These are phyloP conservation scores for Penicillium waksmanii DNA, from an alignment of 495 filamentous ascomycete genomes.

Conservation along the genomic window DNA sequence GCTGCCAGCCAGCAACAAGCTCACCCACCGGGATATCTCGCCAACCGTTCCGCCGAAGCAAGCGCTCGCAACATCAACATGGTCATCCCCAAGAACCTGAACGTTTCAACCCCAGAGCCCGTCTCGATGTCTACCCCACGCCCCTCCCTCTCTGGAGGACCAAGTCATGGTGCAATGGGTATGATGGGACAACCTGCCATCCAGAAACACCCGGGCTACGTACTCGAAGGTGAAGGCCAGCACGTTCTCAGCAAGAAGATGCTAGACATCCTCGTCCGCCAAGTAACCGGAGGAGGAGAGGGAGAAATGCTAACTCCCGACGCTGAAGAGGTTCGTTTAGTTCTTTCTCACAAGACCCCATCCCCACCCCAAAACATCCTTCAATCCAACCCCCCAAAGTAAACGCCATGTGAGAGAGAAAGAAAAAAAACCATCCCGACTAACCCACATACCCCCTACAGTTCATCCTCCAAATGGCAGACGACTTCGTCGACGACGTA, in stretches of 20 bases:
- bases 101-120: conserved; percentile 67
- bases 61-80: conserved; percentile 58
- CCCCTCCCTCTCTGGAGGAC: conserved; percentile 78
- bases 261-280: conserved; percentile 90
- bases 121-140: conserved; percentile 71
- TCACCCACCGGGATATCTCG: conserved; percentile 56
- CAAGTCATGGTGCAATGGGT: conserved; percentile 69
- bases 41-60: conserved; percentile 52
- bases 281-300: conserved; percentile 82
- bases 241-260: conserved; percentile 93
- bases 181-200: conserved; percentile 87
- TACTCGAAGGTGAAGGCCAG: conserved; percentile 87
- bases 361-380: not conserved
- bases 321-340: conserved; percentile 80
- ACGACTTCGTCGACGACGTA: conserved; percentile 92
- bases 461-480: conserved; percentile 86
- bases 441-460: conserved; percentile 37
- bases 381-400: not conserved
- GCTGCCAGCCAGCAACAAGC: conserved; percentile 44
- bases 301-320: conserved; percentile 79
- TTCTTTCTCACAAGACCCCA: too few species aligned
- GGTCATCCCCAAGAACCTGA: conserved; percentile 80
- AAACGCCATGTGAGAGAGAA: not conserved
- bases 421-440: not conserved
- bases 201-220: conserved; percentile 75